A percentile compares a stretch with the other conserved stretches of the same genome.
These are phyloP conservation scores for Pseudogymnoascus sp. DNA, from an alignment of 2,329 filamentous ascomycete species.

Conservation along the genomic window DNA sequence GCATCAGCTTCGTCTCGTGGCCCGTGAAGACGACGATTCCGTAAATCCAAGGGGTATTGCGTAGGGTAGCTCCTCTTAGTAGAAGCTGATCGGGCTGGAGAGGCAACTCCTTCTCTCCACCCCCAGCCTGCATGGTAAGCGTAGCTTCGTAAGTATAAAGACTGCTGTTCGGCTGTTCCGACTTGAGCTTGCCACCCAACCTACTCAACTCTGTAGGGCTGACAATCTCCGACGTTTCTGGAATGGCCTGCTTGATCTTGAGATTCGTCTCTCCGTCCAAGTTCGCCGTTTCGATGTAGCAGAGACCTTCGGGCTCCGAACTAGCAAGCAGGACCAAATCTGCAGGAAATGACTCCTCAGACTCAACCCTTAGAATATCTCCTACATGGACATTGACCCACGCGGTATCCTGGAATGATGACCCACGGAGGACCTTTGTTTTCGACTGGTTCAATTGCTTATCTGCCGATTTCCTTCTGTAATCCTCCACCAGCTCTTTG, in stretches of 20 bases:
- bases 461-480: slow-evolving; percentile 79
- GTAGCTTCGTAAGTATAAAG: slow-evolving; percentile 98
- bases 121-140: slow-evolving; percentile 79
- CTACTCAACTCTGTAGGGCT: slow-evolving; percentile 79
- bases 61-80: slow-evolving; percentile 81
- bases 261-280: slow-evolving; percentile 96
- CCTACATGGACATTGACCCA: slow-evolving; percentile 93
- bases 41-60: slow-evolving; percentile 96
- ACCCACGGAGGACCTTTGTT: slow-evolving; percentile 73
- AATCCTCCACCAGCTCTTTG: slow-evolving; percentile 92
- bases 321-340: slow-evolving; percentile 88
- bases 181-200: slow-evolving; percentile 77
- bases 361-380: slow-evolving; percentile 87
- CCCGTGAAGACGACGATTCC: slow-evolving; percentile 94
- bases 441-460: slow-evolving; percentile 81
- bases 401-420: slow-evolving; percentile 74
- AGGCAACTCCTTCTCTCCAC: slow-evolving; percentile 85
- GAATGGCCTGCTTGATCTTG: slow-evolving; percentile 96
- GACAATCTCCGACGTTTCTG: slow-evolving; percentile 82
- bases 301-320: slow-evolving; percentile 93
- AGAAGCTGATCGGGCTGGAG: slow-evolving; percentile 88
- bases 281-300: slow-evolving; percentile 98
- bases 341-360: slow-evolving; percentile 89
- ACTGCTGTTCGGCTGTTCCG: slow-evolving; percentile 96
- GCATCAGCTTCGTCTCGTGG: slow-evolving; percentile 98